Conservation (phyloP, 805 yeast genomes). For the Starmerella vaccinii region DNA sequence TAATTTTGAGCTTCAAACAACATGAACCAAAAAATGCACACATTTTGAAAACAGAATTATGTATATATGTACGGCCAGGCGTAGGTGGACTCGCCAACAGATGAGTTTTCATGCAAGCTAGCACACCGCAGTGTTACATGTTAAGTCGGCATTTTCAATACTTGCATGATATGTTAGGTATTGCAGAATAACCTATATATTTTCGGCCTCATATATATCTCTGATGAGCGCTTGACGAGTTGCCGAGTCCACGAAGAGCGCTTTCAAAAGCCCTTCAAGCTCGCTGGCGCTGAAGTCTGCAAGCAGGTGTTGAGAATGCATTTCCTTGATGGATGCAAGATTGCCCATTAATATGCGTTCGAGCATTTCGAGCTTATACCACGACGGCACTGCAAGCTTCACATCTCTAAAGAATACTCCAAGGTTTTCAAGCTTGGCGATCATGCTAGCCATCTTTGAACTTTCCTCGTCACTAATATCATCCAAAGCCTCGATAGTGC, state of each 20-base stretch:
- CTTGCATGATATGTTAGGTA: background rate
- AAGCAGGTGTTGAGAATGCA: conserved; percentile 27
- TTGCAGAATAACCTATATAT: background rate
- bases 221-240: conserved; percentile 25
- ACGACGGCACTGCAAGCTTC: conserved; percentile 27
- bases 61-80: too few species aligned
- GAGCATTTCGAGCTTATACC: conserved; percentile 33
- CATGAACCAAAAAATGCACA: too few species aligned
- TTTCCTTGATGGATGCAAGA: conserved; percentile 27
- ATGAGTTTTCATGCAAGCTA: too few species aligned
- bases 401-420: conserved; percentile 21
- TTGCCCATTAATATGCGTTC: conserved; percentile 29
- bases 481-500: conserved; percentile 19
- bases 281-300: conserved; percentile 30
- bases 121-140: too few species aligned
- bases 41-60: too few species aligned
- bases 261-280: conserved; percentile 27
- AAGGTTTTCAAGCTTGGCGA: conserved; percentile 15
- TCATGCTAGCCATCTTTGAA: conserved; percentile 11
- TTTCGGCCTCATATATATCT: background rate
- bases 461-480: conserved; percentile 30
- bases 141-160: background rate
- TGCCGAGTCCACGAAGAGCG: conserved; percentile 31
- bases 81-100: too few species aligned
- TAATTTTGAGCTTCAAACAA: too few species aligned